Base-by-base conservation (phyloP, 2,329 filamentous ascomycete genomes). In the Clonostachys sp. region DNA sequence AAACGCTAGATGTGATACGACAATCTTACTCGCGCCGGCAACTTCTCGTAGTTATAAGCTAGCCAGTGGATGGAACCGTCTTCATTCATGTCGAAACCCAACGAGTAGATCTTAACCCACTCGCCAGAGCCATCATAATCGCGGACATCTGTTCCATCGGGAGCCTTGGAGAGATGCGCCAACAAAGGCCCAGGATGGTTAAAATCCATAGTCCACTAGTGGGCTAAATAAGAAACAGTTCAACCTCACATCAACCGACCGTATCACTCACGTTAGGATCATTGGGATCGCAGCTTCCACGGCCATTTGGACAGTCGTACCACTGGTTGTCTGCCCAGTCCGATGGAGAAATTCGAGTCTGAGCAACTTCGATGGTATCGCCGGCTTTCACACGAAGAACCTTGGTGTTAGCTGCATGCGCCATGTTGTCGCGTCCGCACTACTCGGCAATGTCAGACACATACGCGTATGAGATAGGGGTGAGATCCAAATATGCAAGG, bases 21-120 rank as follows among this genome's bases (percentile, higher is more conserved):
- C 8, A 10, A 30, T 30, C 36, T 45, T 41, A 48, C 46, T 14
- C 42, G 42, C n/a, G 16, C 16, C 12, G 46, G 42, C 7, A 18
- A 16, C 10, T 34, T 30, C 14, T 34, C 2, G 14, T 45, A n/a
- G 17, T 48, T 45, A 30, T 16, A 18, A 10, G 46, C 20, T 6
- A 41, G 34, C 46, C 46, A 48, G 36, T 41, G 33, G 18, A 48
- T 12, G 6, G 45, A 41, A 9, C 42, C 20, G 42, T 44, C 42
- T 12, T 44, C 42, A 13, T 24, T 45, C 12, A 45, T 20, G 3
- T 51, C 49, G 12, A 54, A 30, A 1, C 52, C 53, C 5, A 53
- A 16, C 3, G 51, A 45, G 30, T 52, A 49, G 7, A 56, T 53
- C 49, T 56, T 54, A 17, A 55, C 36, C 54, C 54, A 56, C 8